Percentiles rank a stretch among this genome's conserved stretches.
phyloP scores from a whole-genome alignment of 345 rosid genomes.

The Eucalyptus paniculata region DNA sequence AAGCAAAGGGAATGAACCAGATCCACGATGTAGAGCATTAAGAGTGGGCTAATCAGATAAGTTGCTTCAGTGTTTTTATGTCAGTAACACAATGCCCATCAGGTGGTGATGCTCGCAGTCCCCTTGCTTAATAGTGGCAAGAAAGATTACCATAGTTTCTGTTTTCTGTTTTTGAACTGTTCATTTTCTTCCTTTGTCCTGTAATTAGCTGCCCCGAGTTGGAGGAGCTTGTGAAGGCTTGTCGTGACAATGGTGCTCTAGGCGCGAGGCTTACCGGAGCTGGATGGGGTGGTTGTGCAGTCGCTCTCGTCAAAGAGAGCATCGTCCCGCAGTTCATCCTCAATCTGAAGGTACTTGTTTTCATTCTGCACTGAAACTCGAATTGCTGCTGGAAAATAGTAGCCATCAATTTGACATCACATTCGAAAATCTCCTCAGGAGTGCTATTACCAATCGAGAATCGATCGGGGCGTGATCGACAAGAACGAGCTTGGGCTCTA shows the following conservation, averaged over 20 bases:
- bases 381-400: not conserved
- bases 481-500: slow-evolving; percentile 74
- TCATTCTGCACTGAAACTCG: not conserved
- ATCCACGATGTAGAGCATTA: not conserved
- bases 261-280: slow-evolving; percentile 99
- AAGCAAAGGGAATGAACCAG: not conserved
- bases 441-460: slow-evolving; percentile 61
- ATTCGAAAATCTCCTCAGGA: slow-evolving; percentile 29
- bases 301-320: slow-evolving; percentile 71
- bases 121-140: not conserved
- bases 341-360: slow-evolving; percentile 54
- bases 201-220: slow-evolving; percentile 75
- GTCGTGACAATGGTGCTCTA: slow-evolving; percentile 64
- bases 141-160: not conserved
- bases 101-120: not conserved
- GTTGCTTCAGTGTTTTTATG: not conserved
- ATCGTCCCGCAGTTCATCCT: slow-evolving; percentile 77
- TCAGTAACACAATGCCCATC: not conserved
- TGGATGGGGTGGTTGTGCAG: slow-evolving; percentile 99
- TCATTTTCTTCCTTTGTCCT: not conserved
- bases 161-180: not conserved
- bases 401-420: not conserved
- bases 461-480: slow-evolving; percentile 56
- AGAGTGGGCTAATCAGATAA: not conserved
- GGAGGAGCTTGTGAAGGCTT: slow-evolving; percentile 74